Conservation (phyloP, 2,329 filamentous ascomycete genomes). For the Ophiocordyceps australis region DNA sequence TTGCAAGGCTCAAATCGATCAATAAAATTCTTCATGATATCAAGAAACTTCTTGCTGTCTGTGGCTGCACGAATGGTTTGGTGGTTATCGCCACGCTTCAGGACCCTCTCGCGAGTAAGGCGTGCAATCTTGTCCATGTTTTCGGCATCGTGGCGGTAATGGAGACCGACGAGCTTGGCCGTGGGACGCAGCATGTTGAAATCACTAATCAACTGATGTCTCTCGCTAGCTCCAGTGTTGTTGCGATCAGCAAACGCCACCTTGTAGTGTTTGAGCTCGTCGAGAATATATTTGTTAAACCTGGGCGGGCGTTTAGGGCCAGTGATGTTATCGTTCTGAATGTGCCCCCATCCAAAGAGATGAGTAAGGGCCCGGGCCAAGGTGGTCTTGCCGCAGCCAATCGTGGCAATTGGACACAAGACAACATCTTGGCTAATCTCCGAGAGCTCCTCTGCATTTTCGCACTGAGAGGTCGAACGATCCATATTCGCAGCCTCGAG, state of each 20-base stretch:
- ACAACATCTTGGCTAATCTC: conserved; percentile 52
- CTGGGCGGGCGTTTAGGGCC: conserved; percentile 58
- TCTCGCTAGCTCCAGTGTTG: conserved; percentile 77
- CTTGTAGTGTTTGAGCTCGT: conserved; percentile 41
- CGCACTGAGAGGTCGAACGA: conserved; percentile 28
- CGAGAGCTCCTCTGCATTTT: conserved; percentile 21
- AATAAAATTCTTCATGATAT: conserved; percentile 92
- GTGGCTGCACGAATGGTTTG: conserved; percentile 88
- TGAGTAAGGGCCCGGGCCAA: conserved; percentile 64
- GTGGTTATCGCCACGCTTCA: conserved; percentile 84
- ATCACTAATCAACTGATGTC: conserved; percentile 73
- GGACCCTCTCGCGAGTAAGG: conserved; percentile 60
- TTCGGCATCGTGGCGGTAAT: conserved; percentile 73
- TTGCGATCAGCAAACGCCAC: conserved; percentile 88
- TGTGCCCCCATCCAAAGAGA: conserved; percentile 79
- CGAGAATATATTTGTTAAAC: conserved; percentile 56
- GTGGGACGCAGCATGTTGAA: conserved; percentile 42
- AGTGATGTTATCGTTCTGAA: conserved; percentile 93
- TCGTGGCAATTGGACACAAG: conserved; percentile 78
- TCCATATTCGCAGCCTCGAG: conserved; percentile 73
- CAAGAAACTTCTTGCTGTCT: conserved; percentile 53
- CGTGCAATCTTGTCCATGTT: conserved; percentile 55
- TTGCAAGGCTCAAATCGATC: conserved; percentile 67
- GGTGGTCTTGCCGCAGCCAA: conserved; percentile 95
- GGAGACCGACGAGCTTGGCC: conserved; percentile 64